Conservation (phyloP, 2,329 filamentous ascomycete genomes). For the Boeremia lycopersici region DNA sequence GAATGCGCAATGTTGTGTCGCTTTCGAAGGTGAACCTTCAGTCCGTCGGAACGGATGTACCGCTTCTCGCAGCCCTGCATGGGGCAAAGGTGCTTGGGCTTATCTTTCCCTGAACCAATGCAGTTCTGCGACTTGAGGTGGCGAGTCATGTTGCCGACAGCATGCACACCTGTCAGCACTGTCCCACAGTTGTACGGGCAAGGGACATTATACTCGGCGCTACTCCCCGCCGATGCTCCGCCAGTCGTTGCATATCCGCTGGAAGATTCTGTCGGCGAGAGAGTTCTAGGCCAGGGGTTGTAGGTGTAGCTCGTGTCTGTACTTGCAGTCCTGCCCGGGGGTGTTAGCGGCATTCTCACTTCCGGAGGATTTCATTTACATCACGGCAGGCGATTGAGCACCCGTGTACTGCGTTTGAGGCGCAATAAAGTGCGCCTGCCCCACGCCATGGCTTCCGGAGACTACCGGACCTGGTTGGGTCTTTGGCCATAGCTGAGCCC, state of each 20-base stretch:
- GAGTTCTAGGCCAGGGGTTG: not conserved
- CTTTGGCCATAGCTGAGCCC: not conserved
- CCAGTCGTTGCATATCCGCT: not conserved
- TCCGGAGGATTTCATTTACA: not conserved
- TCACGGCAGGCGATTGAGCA: not conserved
- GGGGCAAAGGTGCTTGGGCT: conserved; percentile 22
- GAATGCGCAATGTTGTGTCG: conserved; percentile 20
- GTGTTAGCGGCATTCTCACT: not conserved
- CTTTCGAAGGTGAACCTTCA: conserved; percentile 26
- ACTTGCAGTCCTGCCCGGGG: not conserved
- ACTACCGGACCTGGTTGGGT: not conserved
- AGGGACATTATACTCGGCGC: conserved; percentile 13
- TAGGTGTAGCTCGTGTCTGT: not conserved
- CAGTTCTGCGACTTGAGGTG: conserved; percentile 36
- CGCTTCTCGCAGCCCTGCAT: conserved; percentile 26
- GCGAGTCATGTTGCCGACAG: conserved; percentile 37
- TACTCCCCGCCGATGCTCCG: not conserved
- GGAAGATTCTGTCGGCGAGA: not conserved
- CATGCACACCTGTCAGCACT: conserved; percentile 31
- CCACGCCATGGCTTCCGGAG: not conserved
- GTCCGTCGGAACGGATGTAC: conserved; percentile 37
- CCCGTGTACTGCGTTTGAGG: not conserved
- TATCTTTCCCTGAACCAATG: conserved; percentile 20
- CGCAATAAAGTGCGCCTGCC: not conserved
- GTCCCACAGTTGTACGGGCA: conserved; percentile 33